Conservation (phyloP, 768 basidiomycete genomes). For the Russula emetica region DNA sequence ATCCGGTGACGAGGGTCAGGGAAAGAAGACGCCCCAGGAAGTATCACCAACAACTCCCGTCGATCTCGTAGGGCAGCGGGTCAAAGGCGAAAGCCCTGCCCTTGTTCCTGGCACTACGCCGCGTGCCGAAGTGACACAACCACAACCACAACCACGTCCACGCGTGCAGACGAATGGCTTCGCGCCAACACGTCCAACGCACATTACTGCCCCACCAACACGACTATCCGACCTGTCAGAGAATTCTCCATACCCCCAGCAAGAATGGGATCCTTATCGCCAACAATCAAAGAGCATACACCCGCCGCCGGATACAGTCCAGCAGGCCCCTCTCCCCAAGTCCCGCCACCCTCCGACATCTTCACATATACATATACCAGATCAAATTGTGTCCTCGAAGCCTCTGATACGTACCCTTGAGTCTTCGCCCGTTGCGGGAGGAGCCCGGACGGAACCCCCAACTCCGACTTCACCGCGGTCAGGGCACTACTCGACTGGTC, state of each 20-base stretch:
- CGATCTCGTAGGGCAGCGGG: conserved; percentile 16
- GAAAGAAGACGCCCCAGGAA: conserved; percentile 32
- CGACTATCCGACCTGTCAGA: conserved; percentile 5
- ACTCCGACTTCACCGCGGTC: conserved; percentile 40
- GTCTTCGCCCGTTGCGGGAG: background rate
- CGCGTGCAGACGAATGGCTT: conserved; percentile 25
- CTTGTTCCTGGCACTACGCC: conserved; percentile 32
- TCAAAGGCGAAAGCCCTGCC: conserved; percentile 23
- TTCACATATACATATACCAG: background rate
- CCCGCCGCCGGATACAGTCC: background rate
- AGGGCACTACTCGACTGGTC: conserved; percentile 34
- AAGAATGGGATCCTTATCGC: conserved; percentile 10
- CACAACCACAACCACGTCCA: conserved; percentile 30
- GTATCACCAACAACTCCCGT: conserved; percentile 18
- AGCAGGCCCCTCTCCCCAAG: background rate
- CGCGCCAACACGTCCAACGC: conserved; percentile 14
- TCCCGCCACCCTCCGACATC: background rate
- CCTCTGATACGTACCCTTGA: conserved; percentile 11
- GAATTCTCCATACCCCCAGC: background rate
- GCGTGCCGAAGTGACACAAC: conserved; percentile 30
- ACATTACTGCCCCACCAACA: background rate
- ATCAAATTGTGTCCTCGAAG: background rate
- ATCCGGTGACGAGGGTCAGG: conserved; percentile 39
- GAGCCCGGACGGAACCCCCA: conserved; percentile 29
- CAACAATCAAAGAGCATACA: background rate